Percentiles rank a stretch among this genome's conserved stretches.
Evolutionary conservation across 2,329 filamentous ascomycete genomes (phyloP).

Genomic region (Colletotrichum echinochloae): DNA sequence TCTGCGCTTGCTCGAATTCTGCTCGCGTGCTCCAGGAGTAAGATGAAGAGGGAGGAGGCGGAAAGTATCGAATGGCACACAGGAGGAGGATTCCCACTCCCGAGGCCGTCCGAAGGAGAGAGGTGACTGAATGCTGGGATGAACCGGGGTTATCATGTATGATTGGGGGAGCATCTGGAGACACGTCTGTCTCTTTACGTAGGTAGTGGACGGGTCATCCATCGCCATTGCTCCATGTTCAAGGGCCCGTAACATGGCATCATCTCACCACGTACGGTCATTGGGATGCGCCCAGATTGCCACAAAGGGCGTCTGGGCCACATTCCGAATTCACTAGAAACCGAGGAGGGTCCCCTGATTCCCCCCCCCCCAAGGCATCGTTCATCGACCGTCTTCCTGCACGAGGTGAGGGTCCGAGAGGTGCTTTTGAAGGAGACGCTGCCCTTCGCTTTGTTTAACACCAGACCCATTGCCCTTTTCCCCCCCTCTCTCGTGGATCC

Average conservation of each 20-base stretch:
- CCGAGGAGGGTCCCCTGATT: constrained; percentile 1
- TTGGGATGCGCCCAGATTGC: constrained; percentile 21
- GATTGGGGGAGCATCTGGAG: neutral
- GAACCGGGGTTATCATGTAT: constrained; percentile 16
- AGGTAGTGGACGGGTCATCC: neutral
- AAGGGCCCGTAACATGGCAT: constrained; percentile 1
- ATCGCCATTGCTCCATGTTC: neutral
- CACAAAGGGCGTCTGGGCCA: constrained; percentile 27
- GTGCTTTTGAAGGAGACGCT: constrained; percentile 21
- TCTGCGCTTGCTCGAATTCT: neutral
- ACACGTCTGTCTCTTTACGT: neutral
- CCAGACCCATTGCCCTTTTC: neutral
- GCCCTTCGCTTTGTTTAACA: neutral
- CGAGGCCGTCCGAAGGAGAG: neutral
- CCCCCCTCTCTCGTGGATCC: neutral
- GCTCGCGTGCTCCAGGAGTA: neutral
- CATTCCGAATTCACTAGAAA: constrained; percentile 22
- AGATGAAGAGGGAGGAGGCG: neutral
- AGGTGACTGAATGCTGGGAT: constrained; percentile 19
- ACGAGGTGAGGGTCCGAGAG: constrained; percentile 29
- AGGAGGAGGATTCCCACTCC: neutral
- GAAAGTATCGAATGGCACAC: neutral
- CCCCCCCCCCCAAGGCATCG: neutral
- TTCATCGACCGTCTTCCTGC: neutral
- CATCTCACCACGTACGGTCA: neutral